Conservation (phyloP, 2,329 filamentous ascomycete genomes). For the Decorospora gaudefroyi region DNA sequence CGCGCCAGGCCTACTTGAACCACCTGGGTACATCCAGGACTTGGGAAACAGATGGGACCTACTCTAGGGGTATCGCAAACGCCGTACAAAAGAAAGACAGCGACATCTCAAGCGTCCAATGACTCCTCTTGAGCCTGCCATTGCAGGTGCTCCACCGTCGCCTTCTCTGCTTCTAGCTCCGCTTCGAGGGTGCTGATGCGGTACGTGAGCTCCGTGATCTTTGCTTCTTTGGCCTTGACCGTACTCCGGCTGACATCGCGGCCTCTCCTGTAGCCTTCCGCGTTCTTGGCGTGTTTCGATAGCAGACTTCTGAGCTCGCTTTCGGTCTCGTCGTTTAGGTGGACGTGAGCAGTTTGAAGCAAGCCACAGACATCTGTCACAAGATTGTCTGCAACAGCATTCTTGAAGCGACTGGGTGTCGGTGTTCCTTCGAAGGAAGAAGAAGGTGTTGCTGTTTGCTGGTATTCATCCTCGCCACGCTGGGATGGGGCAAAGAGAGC, state of each 20-base stretch:
- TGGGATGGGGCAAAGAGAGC: conserved; percentile 27
- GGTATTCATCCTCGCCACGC: conserved; percentile 7
- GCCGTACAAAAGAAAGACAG: background rate
- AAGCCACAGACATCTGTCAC: conserved; percentile 55
- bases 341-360: conserved; percentile 53
- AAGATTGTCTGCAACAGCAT: conserved; percentile 25
- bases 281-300: conserved; percentile 59
- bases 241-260: conserved; percentile 68
- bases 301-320: conserved; percentile 29
- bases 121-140: conserved; percentile 23
- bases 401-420: conserved; percentile 40
- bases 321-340: conserved; percentile 26
- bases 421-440: conserved; percentile 39
- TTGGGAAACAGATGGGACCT: too few relatives aligned
- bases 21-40: too few relatives aligned
- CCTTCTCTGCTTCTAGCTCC: conserved; percentile 59
- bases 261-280: conserved; percentile 65
- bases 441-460: conserved; percentile 21
- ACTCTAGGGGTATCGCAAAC: too few relatives aligned
- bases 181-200: conserved; percentile 63
- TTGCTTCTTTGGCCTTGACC: conserved; percentile 66
- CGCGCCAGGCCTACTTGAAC: too few relatives aligned
- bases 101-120: conserved; percentile 2
- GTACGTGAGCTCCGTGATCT: conserved; percentile 68
- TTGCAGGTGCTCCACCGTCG: conserved; percentile 40